Conservation (phyloP, 2,329 filamentous ascomycete genomes). For the Parafenestella ontariensis region DNA sequence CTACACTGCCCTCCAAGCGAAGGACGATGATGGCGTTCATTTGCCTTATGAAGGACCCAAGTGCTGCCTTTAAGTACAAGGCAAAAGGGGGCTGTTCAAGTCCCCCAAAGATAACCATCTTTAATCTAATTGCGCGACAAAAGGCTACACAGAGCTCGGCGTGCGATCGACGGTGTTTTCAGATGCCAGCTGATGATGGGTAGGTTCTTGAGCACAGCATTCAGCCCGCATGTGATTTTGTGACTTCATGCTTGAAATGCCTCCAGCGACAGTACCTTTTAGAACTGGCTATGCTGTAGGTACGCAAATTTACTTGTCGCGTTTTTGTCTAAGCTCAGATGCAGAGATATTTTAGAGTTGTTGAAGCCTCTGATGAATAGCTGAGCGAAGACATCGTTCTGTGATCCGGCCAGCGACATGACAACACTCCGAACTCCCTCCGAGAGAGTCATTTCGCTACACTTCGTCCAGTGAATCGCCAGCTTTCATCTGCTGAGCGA, state of each 20-base stretch:
- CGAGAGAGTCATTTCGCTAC: background rate
- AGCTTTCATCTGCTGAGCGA: background rate
- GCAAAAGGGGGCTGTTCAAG: background rate
- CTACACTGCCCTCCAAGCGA: constrained; percentile 9
- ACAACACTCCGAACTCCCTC: background rate
- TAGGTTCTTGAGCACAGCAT: background rate
- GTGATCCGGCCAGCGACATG: background rate
- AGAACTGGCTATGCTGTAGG: too few species aligned
- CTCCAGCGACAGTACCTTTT: background rate
- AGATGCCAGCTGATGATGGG: background rate
- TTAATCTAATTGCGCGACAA: background rate
- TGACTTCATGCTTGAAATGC: too few species aligned
- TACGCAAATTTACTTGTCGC: too few species aligned
- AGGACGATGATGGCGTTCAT: background rate
- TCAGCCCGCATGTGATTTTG: too few species aligned
- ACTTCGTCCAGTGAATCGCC: background rate
- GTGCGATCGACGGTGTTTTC: background rate
- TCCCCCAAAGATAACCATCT: constrained; percentile 5
- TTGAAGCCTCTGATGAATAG: background rate
- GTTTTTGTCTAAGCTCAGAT: background rate
- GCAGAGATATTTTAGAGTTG: background rate
- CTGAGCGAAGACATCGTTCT: background rate
- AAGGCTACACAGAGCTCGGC: background rate
- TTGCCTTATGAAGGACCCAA: constrained; percentile 10
- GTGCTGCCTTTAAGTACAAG: background rate